Percentiles rank a stretch among this genome's conserved stretches.
These are phyloP conservation scores for Syncephalastrum monosporum DNA, from an alignment of 371 early-diverging fungal genomes.

Conservation along the genomic window DNA sequence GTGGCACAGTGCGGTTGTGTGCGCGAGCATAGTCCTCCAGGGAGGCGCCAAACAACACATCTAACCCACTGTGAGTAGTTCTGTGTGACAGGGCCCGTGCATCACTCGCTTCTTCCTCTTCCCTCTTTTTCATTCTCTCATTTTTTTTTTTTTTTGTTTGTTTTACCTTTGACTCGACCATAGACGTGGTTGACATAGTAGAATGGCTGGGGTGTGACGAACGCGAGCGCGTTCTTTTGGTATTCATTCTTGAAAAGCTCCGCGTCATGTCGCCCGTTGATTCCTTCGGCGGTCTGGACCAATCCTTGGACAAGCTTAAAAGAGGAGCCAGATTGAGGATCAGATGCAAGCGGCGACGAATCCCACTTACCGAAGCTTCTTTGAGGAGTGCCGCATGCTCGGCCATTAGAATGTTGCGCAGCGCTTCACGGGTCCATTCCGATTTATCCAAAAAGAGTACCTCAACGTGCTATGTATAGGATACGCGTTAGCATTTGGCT, in stretches of 20 bases:
- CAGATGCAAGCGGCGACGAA: conserved; percentile 12
- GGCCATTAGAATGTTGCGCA: conserved; percentile 9
- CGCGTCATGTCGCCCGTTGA: conserved; percentile 31
- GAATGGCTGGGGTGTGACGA: conserved; percentile 37
- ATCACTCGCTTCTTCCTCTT: not conserved
- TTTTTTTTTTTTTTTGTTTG: too few relatives aligned
- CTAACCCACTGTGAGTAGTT: conserved; percentile 12
- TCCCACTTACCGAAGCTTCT: conserved; percentile 12
- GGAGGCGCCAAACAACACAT: conserved; percentile 59
- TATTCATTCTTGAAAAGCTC: conserved; percentile 22
- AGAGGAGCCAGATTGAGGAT: too few relatives aligned
- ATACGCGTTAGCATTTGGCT: not conserved
- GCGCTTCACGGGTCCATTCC: conserved; percentile 11
- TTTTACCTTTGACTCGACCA: conserved; percentile 34
- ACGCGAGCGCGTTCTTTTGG: not conserved
- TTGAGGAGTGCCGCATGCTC: conserved; percentile 11
- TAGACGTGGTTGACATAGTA: conserved; percentile 50
- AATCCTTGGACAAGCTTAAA: too few relatives aligned
- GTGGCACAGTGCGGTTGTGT: conserved; percentile 46
- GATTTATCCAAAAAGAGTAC: conserved; percentile 15
- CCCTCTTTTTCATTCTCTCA: too few relatives aligned
- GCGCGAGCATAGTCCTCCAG: conserved; percentile 43
- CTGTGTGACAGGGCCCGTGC: not conserved
- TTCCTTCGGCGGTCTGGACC: conserved; percentile 40
- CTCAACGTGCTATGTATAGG: conserved; percentile 12